phyloP scores from a whole-genome alignment of 805 yeast species.

The Nakazawaea wyomingensis region DNA sequence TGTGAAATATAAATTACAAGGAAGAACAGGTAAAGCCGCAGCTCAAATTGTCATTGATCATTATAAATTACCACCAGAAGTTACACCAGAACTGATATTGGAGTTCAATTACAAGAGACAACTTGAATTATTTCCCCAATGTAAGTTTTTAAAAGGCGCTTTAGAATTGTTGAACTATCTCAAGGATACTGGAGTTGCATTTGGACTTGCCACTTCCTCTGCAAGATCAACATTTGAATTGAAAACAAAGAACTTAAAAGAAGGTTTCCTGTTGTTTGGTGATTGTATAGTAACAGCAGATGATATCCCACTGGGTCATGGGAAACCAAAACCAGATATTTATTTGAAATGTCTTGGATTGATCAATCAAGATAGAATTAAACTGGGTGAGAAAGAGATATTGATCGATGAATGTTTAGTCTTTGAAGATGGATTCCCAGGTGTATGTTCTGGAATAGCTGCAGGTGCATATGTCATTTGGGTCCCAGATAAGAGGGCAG shows the following conservation, averaged over 20 bases:
- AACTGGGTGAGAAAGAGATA: constrained; percentile 40
- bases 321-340: constrained; percentile 92
- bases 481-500: constrained; percentile 85
- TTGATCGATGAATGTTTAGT: constrained; percentile 75
- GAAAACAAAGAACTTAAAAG: constrained; percentile 66
- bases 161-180: constrained; percentile 56
- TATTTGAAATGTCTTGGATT: constrained; percentile 78
- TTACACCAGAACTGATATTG: constrained; percentile 60
- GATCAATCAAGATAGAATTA: constrained; percentile 50
- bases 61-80: constrained; percentile 52
- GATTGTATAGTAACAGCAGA: constrained; percentile 81
- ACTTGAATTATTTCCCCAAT: constrained; percentile 51
- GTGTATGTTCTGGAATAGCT: constrained; percentile 76
- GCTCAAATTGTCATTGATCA: constrained; percentile 59
- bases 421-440: constrained; percentile 95
- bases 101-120: constrained; percentile 50
- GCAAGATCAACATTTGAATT: constrained; percentile 50
- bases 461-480: constrained; percentile 87
- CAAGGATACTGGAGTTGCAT: constrained; percentile 52
- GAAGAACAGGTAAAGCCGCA: constrained; percentile 82
- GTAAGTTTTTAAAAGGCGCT: constrained; percentile 82
- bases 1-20: constrained; percentile 80
- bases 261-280: constrained; percentile 60
- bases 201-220: constrained; percentile 91
- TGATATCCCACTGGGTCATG: constrained; percentile 80